Conservation (phyloP, 2,329 filamentous ascomycete genomes). For the Pseudogymnoascus sp. region DNA sequence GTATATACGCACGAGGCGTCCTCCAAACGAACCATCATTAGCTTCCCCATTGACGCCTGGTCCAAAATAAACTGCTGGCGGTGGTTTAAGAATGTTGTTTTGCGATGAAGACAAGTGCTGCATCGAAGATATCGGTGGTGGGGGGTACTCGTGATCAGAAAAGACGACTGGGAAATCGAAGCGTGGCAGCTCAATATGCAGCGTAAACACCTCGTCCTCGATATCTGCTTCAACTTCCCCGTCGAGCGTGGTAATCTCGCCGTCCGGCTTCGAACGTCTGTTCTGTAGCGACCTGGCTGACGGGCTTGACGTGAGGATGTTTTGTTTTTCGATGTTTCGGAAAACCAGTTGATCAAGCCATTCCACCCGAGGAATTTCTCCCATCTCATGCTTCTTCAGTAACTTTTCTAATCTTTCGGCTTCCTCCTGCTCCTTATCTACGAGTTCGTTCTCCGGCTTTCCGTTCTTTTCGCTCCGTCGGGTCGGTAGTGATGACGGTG, state of each 20-base stretch:
- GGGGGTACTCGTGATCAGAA: slow-evolving; percentile 84
- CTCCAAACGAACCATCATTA: slow-evolving; percentile 39
- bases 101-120: slow-evolving; percentile 56
- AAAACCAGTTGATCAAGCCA: slow-evolving; percentile 97
- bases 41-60: slow-evolving; percentile 74
- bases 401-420: slow-evolving; percentile 81
- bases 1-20: slow-evolving; percentile 74
- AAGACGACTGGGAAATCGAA: slow-evolving; percentile 97
- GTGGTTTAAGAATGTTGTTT: slow-evolving; percentile 65
- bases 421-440: slow-evolving; percentile 72
- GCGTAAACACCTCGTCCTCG: slow-evolving; percentile 60
- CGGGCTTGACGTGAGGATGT: slow-evolving; percentile 55
- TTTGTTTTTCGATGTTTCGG: slow-evolving; percentile 74
- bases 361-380: slow-evolving; percentile 83
- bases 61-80: slow-evolving; percentile 80
- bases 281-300: slow-evolving; percentile 53
- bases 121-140: slow-evolving; percentile 73
- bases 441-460: slow-evolving; percentile 40
- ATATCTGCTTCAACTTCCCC: slow-evolving; percentile 31
- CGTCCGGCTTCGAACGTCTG: slow-evolving; percentile 31
- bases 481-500: slow-evolving; percentile 59
- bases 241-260: slow-evolving; percentile 29
- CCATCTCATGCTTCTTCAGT: slow-evolving; percentile 98
- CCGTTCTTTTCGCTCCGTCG: slow-evolving; percentile 45
- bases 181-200: slow-evolving; percentile 85